phyloP scores from a whole-genome alignment of 106 monocot genomes.

The Dendrobium nobile region DNA sequence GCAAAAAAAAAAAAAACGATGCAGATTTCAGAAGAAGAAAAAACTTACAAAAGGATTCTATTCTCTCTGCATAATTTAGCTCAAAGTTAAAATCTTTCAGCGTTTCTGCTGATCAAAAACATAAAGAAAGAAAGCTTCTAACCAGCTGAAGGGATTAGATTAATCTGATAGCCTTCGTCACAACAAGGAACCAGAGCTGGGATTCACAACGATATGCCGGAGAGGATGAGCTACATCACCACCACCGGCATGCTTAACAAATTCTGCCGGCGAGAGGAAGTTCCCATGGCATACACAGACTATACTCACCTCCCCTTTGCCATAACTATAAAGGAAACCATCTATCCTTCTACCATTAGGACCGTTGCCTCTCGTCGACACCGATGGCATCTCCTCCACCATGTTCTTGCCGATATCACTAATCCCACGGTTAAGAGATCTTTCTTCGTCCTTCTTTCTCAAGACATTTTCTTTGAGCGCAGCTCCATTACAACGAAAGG shows the following conservation, averaged over 20 bases:
- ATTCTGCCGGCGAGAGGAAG: constrained; percentile 61
- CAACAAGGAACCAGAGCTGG: constrained; percentile 6
- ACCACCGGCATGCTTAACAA: constrained; percentile 58
- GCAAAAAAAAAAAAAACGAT: neutral
- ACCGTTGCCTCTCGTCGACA: constrained; percentile 38
- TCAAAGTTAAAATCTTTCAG: neutral
- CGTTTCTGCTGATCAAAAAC: neutral
- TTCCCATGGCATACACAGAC: constrained; percentile 67
- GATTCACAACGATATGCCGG: constrained; percentile 40
- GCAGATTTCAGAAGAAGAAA: neutral
- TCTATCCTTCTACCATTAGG: constrained; percentile 38
- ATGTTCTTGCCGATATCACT: constrained; percentile 15
- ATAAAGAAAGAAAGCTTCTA: neutral
- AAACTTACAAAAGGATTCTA: neutral
- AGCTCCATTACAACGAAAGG: too few relatives aligned
- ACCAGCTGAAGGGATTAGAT: neutral
- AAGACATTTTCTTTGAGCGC: too few relatives aligned
- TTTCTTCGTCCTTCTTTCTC: neutral
- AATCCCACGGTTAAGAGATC: neutral
- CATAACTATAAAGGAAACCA: constrained; percentile 54
- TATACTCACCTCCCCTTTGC: constrained; percentile 46
- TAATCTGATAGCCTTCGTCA: neutral
- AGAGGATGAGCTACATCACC: constrained; percentile 46
- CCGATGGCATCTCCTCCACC: constrained; percentile 56
- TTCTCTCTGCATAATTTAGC: neutral